Conservation (phyloP, 2,329 filamentous ascomycete genomes). For the Rachicladosporium sp. region DNA sequence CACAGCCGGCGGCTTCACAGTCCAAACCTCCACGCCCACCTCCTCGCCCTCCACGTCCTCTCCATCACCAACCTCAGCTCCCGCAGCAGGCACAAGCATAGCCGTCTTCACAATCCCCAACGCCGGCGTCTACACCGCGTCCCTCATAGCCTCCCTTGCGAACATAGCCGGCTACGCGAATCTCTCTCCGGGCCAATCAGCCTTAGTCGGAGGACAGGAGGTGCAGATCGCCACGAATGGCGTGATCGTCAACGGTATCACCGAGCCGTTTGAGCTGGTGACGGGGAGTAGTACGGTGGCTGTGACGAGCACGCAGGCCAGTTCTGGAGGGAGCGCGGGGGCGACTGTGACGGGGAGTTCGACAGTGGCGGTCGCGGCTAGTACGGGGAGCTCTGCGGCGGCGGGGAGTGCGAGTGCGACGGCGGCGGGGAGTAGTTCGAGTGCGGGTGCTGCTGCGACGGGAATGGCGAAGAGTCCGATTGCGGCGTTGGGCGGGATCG, state of each 20-base stretch:
- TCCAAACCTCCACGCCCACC: too few relatives aligned
- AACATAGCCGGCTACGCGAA: conserved; percentile 4
- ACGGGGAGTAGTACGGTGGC: conserved; percentile 1
- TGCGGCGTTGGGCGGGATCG: conserved; percentile 1
- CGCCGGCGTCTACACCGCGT: conserved; percentile 3
- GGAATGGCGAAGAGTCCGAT: conserved; percentile 1
- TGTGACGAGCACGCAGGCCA: conserved; percentile 1
- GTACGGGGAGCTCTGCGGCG: neutral
- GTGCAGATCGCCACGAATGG: conserved; percentile 1
- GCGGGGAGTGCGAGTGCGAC: conserved; percentile 1
- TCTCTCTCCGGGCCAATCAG: neutral
- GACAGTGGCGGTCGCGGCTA: conserved; percentile 1
- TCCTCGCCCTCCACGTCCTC: too few relatives aligned
- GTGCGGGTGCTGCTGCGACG: conserved; percentile 1
- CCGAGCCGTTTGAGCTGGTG: neutral
- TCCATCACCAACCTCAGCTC: too few relatives aligned
- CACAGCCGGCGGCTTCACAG: too few relatives aligned
- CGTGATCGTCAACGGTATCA: neutral
- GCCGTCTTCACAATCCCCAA: conserved; percentile 5
- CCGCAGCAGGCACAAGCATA: neutral
- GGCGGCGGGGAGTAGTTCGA: conserved; percentile 1
- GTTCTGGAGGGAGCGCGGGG: neutral
- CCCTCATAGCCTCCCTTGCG: conserved; percentile 1
- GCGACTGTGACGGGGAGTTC: conserved; percentile 1
- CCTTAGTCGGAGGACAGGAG: conserved; percentile 3